These are phyloP conservation scores for Pseudognaphalium luteoalbum DNA, from an alignment of 129 eudicot genomes.

Conservation along the genomic window DNA sequence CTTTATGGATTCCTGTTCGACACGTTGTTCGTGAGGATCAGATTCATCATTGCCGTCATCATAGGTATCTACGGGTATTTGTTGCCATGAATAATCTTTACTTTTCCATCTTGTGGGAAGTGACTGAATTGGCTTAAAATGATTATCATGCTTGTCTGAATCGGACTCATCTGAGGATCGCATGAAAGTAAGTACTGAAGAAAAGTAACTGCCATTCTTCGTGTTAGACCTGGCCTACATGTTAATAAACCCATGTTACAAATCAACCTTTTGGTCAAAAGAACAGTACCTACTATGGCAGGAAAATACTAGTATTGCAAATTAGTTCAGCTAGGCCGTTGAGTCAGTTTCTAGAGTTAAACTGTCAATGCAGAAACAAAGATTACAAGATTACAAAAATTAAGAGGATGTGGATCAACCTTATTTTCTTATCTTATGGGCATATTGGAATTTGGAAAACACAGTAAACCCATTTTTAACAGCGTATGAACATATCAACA, in stretches of 20 bases:
- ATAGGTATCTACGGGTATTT: slow-evolving; percentile 41
- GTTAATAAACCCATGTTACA: slow-evolving; percentile 34
- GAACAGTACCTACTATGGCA: background rate
- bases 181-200: slow-evolving; percentile 55
- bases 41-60: slow-evolving; percentile 35
- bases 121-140: slow-evolving; percentile 45
- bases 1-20: slow-evolving; percentile 20
- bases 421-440: background rate
- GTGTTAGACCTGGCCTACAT: slow-evolving; percentile 65
- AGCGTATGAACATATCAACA: background rate
- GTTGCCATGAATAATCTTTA: slow-evolving; percentile 38
- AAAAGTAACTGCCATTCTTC: slow-evolving; percentile 48
- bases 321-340: no score
- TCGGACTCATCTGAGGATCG: slow-evolving; percentile 50
- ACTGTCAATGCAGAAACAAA: background rate
- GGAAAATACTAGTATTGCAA: background rate
- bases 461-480: background rate
- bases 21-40: slow-evolving; percentile 22
- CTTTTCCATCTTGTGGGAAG: slow-evolving; percentile 62
- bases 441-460: background rate
- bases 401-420: background rate
- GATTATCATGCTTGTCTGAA: slow-evolving; percentile 36
- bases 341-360: background rate
- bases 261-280: slow-evolving; percentile 19
- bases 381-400: background rate